These are phyloP conservation scores for Priceomyces fermenticarens DNA, from an alignment of 805 yeast species.

Conservation along the genomic window DNA sequence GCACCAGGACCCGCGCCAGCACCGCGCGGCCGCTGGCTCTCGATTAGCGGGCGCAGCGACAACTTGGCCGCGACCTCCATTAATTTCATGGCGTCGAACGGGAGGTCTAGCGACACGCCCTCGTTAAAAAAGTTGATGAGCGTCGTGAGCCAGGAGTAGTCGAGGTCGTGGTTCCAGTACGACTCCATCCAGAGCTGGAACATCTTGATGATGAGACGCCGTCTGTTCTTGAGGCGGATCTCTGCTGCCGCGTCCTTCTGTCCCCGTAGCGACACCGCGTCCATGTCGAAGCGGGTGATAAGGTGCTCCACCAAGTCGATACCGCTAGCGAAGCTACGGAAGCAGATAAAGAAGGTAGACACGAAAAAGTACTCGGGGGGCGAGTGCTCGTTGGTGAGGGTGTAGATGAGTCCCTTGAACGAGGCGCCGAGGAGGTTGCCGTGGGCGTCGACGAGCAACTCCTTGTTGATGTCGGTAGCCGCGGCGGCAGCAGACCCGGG, in stretches of 20 bases:
- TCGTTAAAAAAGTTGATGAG: conserved; percentile 78
- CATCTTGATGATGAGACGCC: conserved; percentile 64
- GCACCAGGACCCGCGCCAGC: no score
- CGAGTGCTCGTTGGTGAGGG: conserved; percentile 62
- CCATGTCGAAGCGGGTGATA: conserved; percentile 61
- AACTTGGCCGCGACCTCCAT: conserved; percentile 62
- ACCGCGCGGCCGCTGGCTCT: conserved; percentile 26
- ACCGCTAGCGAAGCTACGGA: conserved; percentile 67
- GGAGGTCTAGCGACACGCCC: conserved; percentile 58
- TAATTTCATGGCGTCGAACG: conserved; percentile 61
- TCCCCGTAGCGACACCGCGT: conserved; percentile 21
- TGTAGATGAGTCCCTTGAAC: conserved; percentile 61
- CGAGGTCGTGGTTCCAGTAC: conserved; percentile 72
- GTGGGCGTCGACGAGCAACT: conserved; percentile 49
- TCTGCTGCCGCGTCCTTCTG: conserved; percentile 22
- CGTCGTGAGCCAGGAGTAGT: conserved; percentile 61
- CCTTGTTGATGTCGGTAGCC: conserved; percentile 31
- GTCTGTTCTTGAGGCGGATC: conserved; percentile 49
- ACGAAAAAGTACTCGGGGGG: conserved; percentile 67
- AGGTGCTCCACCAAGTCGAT: conserved; percentile 66
- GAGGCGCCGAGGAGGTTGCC: conserved; percentile 66
- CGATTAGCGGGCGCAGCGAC: conserved; percentile 53
- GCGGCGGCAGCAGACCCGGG: conserved; percentile 7
- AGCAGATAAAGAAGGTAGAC: conserved; percentile 74
- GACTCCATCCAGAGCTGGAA: conserved; percentile 87